Base-by-base conservation (phyloP, 1,284 basidiomycete genomes). In the Apiotrichum akiyoshidainum region DNA sequence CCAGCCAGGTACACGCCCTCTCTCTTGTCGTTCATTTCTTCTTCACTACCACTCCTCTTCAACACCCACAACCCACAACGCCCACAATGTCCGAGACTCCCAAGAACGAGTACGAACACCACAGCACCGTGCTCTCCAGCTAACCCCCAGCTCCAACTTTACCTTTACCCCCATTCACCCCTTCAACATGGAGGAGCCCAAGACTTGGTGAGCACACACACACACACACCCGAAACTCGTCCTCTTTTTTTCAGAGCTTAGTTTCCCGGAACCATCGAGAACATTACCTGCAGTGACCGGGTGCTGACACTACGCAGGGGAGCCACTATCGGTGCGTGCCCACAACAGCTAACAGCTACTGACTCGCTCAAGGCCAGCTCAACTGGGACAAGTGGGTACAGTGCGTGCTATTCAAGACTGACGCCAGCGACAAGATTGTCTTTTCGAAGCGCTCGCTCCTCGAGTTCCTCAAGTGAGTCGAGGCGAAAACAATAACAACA, bases 401-500 rank as follows among this genome's bases (percentile, higher is more conserved):
- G n/a, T 5, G 13, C 37, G 37, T 11, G 37, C 37, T 11, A 5
- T 41, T n/a, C 9, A 51, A 17, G 1, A 39, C 22, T 21, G n/a
- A 26, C 17, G 22, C 3, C 58, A 76, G 74, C 53, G 74, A 77
- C 66, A 77, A 77, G 70, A 77, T 77, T 46, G 73, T 77, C 55
- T 78, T 78, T 67, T 75, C 75, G 52, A 78, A 78, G 64, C 68
- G 77, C 59, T 77, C 75, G 53, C 64, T 78, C 39, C 69, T 78
- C 46, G 77, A 78, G 60, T 78, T 78, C 66, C 68, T 78, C 58
- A 78, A 78, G 77, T 73, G 42, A 21, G 72, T 52, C 26, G 6
- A 14, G 14, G 17, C 12, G 8, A 4, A 2, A 16, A 21, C 26
- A 10, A n/a, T 12, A 46, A 26, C 21, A 2, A 39, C 21, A 2